A percentile compares a stretch with the other conserved stretches of the same genome.
These are phyloP conservation scores for Pelargonium nanum DNA, from an alignment of 345 rosid species.

Conservation along the genomic window DNA sequence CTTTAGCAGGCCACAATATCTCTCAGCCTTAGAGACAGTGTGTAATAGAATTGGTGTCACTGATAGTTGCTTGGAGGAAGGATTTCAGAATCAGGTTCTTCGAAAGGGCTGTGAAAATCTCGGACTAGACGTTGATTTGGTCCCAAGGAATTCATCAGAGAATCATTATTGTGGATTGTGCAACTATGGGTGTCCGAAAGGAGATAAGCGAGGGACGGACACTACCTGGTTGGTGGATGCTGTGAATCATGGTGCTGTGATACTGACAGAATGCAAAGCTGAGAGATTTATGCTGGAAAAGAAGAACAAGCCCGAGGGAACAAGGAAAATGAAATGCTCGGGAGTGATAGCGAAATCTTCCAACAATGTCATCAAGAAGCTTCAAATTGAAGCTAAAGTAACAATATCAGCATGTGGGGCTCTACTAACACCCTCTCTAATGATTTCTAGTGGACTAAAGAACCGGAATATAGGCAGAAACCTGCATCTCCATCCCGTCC, in stretches of 20 bases:
- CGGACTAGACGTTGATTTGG: slow-evolving; percentile 42
- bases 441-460: slow-evolving; percentile 14
- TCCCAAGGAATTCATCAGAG: slow-evolving; percentile 53
- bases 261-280: slow-evolving; percentile 62
- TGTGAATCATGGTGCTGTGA: slow-evolving; percentile 56
- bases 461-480: slow-evolving; percentile 14
- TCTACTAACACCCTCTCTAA: slow-evolving; percentile 3
- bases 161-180: slow-evolving; percentile 88
- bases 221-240: slow-evolving; percentile 89
- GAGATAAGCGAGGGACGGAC: slow-evolving; percentile 52
- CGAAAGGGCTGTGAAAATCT: slow-evolving; percentile 67
- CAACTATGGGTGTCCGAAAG: slow-evolving; percentile 74
- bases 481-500: slow-evolving; percentile 14
- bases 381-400: slow-evolving; percentile 11
- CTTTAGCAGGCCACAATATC: slow-evolving; percentile 45
- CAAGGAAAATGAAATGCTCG: too few species aligned
- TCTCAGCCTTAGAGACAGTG: slow-evolving; percentile 54
- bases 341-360: too few species aligned
- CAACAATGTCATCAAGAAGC: neutral
- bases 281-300: slow-evolving; percentile 33
- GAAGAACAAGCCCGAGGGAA: neutral
- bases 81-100: slow-evolving; percentile 55
- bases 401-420: slow-evolving; percentile 6
- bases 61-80: slow-evolving; percentile 45
- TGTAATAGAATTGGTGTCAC: slow-evolving; percentile 76